phyloP scores from a whole-genome alignment of 2,329 filamentous ascomycete genomes.

The Penicillium freii region DNA sequence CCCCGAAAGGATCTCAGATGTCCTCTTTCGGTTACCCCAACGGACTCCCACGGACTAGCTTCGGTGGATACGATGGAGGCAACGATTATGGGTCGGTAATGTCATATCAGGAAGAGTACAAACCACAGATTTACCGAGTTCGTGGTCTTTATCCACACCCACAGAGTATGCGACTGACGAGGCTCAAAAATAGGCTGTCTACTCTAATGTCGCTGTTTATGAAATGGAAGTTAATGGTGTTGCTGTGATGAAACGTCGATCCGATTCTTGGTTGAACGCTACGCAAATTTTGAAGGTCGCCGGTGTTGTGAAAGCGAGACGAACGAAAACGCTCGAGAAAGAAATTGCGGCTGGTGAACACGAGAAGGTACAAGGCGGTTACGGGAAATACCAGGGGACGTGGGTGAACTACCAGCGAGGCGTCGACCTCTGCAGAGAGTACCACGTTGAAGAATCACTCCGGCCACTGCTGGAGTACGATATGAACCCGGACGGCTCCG shows the following conservation, averaged over 20 bases:
- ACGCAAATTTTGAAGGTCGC: constrained; percentile 98
- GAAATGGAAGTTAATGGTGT: constrained; percentile 96
- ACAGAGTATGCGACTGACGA: constrained; percentile 14
- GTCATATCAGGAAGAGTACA: constrained; percentile 40
- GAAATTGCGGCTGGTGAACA: constrained; percentile 95
- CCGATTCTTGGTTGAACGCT: constrained; percentile 95
- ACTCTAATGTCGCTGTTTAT: constrained; percentile 94
- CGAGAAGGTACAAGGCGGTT: constrained; percentile 97
- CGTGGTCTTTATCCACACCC: constrained; percentile 14
- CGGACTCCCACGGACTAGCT: constrained; percentile 37
- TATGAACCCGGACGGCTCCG: constrained; percentile 55
- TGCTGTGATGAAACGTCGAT: constrained; percentile 91
- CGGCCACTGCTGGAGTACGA: constrained; percentile 52
- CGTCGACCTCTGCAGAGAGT: constrained; percentile 81
- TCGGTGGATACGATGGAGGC: constrained; percentile 41
- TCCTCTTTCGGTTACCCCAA: constrained; percentile 44
- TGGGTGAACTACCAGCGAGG: constrained; percentile 96
- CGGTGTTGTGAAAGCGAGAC: constrained; percentile 94
- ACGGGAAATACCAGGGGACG: constrained; percentile 98
- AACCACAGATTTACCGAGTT: constrained; percentile 51
- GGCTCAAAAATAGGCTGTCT: constrained; percentile 63
- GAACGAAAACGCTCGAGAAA: constrained; percentile 96
- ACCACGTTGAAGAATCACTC: constrained; percentile 54
- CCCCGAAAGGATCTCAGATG: constrained; percentile 44
- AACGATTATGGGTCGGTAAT: constrained; percentile 42